Conservation (phyloP, 148 eudicot genomes). For the Nyssa sinensis region DNA sequence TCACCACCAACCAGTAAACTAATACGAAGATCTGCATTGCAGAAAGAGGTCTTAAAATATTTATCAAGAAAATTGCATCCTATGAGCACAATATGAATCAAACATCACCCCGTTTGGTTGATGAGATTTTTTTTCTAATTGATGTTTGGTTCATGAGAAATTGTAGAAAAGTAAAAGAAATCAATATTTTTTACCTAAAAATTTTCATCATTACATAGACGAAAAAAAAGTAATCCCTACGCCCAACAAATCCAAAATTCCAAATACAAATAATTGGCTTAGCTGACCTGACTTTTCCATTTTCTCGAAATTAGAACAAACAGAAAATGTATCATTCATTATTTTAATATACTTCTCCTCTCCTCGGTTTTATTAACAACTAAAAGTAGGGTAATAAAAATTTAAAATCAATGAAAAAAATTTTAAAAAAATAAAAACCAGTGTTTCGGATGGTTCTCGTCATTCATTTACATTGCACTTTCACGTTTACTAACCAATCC, state of each 20-base stretch:
- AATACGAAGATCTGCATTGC: constrained; percentile 72
- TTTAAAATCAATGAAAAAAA: too few species aligned
- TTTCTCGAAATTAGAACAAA: neutral
- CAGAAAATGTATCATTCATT: neutral
- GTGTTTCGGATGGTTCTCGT: neutral
- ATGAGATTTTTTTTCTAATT: too few species aligned
- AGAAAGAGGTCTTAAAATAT: constrained; percentile 1
- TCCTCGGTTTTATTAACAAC: neutral
- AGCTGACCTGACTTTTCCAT: neutral
- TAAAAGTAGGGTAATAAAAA: neutral
- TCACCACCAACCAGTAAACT: constrained; percentile 97
- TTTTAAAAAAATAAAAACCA: too few species aligned
- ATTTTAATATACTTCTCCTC: neutral
- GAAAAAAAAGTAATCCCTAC: neutral
- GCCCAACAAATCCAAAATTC: neutral
- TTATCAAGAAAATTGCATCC: neutral
- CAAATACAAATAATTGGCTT: neutral
- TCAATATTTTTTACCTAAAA: neutral
- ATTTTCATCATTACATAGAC: neutral
- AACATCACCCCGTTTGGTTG: too few species aligned
- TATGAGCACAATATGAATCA: neutral
- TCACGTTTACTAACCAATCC: neutral
- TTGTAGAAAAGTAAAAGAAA: neutral
- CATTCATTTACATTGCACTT: neutral
- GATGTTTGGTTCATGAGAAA: too few species aligned